Conservation (phyloP, 164 flowering plant genomes). For the Buxus sempervirens region DNA sequence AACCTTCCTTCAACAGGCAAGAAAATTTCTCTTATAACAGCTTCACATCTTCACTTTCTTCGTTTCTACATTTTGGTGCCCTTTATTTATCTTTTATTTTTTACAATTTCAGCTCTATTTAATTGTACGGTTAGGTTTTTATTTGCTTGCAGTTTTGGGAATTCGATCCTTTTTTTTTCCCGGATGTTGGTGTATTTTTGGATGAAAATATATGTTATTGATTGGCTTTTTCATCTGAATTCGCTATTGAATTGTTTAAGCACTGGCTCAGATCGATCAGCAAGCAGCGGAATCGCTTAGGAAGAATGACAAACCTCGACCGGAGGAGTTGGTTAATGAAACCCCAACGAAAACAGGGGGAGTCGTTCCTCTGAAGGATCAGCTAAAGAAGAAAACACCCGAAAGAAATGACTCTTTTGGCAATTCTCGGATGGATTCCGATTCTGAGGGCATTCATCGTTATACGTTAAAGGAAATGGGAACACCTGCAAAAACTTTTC, state of each 20-base stretch:
- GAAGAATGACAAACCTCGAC: slow-evolving; percentile 48
- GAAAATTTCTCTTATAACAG: not conserved
- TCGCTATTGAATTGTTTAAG: slow-evolving; percentile 1
- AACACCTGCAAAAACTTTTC: slow-evolving; percentile 8
- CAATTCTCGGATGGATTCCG: slow-evolving; percentile 22
- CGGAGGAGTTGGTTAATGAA: slow-evolving; percentile 26
- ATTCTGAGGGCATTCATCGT: slow-evolving; percentile 1
- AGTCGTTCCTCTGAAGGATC: slow-evolving; percentile 68
- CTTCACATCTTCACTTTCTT: too few species aligned
- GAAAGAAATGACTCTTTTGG: slow-evolving; percentile 26
- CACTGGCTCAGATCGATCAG: slow-evolving; percentile 72
- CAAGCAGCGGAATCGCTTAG: slow-evolving; percentile 90
- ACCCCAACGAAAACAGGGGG: slow-evolving; percentile 29
- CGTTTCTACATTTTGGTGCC: not conserved
- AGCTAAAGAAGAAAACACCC: slow-evolving; percentile 61
- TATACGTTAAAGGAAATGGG: not conserved
- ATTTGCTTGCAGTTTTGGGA: not conserved
- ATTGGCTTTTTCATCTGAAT: not conserved
- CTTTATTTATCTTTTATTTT: too few species aligned
- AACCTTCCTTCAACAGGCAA: slow-evolving; percentile 80
- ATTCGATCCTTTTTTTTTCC: slow-evolving; percentile 2
- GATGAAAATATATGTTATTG: not conserved
- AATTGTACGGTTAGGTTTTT: slow-evolving; percentile 1
- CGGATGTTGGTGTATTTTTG: not conserved
- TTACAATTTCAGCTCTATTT: not conserved